Percentiles rank a stretch among this genome's conserved stretches.
phyloP scores from a whole-genome alignment of 192 early-diverging fungal genomes.

The Spinellus fusiger region DNA sequence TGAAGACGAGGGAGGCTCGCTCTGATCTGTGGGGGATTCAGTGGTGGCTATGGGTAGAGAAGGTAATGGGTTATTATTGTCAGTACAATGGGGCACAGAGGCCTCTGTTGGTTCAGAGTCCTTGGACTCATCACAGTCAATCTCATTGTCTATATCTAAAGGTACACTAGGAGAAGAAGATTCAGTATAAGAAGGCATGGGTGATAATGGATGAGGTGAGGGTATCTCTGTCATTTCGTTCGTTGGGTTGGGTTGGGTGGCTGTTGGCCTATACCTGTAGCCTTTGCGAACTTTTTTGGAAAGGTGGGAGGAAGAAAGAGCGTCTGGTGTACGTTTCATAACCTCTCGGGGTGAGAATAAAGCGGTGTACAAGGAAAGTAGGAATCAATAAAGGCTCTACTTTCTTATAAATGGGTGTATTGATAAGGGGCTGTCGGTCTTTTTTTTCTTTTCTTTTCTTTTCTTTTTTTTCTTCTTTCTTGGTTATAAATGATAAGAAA shows the following conservation, averaged over 20 bases:
- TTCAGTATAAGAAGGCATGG: too few species aligned
- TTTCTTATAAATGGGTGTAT: not conserved
- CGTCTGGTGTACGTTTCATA: conserved; percentile 25
- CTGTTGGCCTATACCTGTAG: not conserved
- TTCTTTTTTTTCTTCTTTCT: not conserved
- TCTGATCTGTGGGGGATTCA: not conserved
- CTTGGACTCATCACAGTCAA: too few species aligned
- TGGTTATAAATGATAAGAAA: too few species aligned
- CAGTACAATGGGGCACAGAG: not conserved
- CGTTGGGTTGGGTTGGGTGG: too few species aligned
- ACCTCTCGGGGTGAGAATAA: conserved; percentile 17
- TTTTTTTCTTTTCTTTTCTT: not conserved
- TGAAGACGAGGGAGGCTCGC: not conserved
- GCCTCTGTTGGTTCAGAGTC: too few species aligned
- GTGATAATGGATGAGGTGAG: too few species aligned
- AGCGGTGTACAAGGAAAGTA: conserved; percentile 9
- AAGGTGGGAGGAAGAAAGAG: not conserved
- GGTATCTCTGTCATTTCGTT: too few species aligned
- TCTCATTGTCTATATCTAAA: too few species aligned
- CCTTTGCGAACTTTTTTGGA: not conserved
- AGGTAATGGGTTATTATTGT: not conserved
- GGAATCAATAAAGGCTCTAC: not conserved
- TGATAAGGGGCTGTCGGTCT: too few species aligned
- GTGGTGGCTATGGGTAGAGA: not conserved
- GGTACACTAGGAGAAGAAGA: too few species aligned